These are phyloP conservation scores for Backusella sp. DNA, from an alignment of 192 early-diverging fungal species.

Conservation along the genomic window DNA sequence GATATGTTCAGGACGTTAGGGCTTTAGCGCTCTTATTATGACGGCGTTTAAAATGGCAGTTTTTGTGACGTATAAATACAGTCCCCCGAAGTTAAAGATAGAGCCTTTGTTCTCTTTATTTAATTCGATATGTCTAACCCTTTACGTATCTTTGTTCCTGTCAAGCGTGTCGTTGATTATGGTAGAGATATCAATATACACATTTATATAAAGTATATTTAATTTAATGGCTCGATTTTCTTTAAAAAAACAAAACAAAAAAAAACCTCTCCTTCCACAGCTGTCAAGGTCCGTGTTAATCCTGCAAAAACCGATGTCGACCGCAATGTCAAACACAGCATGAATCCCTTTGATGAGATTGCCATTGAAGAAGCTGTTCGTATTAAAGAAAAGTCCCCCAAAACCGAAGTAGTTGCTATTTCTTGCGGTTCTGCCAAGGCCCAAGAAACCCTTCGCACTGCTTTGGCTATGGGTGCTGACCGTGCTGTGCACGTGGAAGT, in stretches of 20 bases:
- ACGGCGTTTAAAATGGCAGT: too few relatives aligned
- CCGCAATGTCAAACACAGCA: slow-evolving; percentile 94
- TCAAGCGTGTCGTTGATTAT: slow-evolving; percentile 93
- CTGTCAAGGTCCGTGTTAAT: slow-evolving; percentile 97
- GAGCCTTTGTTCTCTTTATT: neutral
- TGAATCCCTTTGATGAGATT: slow-evolving; percentile 99
- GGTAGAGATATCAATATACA: neutral
- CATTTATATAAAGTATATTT: neutral
- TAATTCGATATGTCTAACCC: slow-evolving; percentile 20
- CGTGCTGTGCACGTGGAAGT: slow-evolving; percentile 91
- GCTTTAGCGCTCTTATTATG: too few relatives aligned
- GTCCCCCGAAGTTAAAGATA: neutral
- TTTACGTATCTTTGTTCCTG: slow-evolving; percentile 76
- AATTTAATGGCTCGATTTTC: neutral
- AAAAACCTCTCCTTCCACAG: slow-evolving; percentile 7
- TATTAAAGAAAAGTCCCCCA: slow-evolving; percentile 75
- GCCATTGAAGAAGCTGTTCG: slow-evolving; percentile 94
- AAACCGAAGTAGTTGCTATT: slow-evolving; percentile 82
- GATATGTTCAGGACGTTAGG: too few relatives aligned
- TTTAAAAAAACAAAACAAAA: slow-evolving; percentile 1
- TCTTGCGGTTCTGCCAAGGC: slow-evolving; percentile 87
- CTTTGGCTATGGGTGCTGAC: slow-evolving; percentile 98
- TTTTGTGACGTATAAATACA: too few relatives aligned
- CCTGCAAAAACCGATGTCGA: slow-evolving; percentile 86
- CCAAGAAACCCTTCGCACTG: slow-evolving; percentile 93